Percentiles rank a stretch among this genome's conserved stretches.
These are phyloP conservation scores for Plenodomus tracheiphilus DNA, from an alignment of 2,329 filamentous ascomycete genomes.

Conservation along the genomic window DNA sequence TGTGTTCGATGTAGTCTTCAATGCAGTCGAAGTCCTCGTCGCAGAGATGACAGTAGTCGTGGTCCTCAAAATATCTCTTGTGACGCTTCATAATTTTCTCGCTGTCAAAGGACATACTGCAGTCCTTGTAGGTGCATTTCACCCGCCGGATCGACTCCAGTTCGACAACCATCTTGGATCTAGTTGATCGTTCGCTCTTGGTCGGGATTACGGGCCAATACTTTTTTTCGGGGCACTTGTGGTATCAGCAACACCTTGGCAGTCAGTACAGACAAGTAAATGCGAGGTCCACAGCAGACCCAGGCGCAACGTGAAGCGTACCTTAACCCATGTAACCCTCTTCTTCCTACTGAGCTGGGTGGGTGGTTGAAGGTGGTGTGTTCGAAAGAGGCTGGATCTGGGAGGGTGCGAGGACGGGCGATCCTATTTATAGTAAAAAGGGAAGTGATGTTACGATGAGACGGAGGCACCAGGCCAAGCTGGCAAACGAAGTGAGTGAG, in stretches of 20 bases:
- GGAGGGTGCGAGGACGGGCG: not conserved
- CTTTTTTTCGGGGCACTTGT: too few species aligned
- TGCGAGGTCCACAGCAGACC: too few species aligned
- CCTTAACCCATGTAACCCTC: too few species aligned
- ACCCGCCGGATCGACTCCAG: slow-evolving; percentile 27
- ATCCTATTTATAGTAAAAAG: not conserved
- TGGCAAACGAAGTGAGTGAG: not conserved
- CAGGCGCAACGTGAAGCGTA: too few species aligned
- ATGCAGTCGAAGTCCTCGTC: slow-evolving; percentile 51
- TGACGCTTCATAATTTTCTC: slow-evolving; percentile 54
- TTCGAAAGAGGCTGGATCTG: not conserved
- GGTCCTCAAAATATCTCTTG: slow-evolving; percentile 51
- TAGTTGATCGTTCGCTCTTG: not conserved
- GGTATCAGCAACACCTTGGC: not conserved
- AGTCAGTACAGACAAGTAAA: too few species aligned
- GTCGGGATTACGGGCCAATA: too few species aligned
- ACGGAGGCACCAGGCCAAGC: too few species aligned
- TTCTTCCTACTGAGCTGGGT: too few species aligned
- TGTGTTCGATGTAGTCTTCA: slow-evolving; percentile 53
- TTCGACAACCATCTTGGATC: slow-evolving; percentile 23
- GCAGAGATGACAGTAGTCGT: slow-evolving; percentile 53
- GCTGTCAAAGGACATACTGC: slow-evolving; percentile 51
- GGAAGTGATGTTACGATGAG: not conserved
- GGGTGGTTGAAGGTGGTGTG: not conserved
- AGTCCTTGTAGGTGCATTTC: slow-evolving; percentile 53